Evolutionary conservation across 306 rosid genomes (phyloP), one percentile per base, ranked within the genome.

Genomic region (Mimosa bimucronata): DNA sequence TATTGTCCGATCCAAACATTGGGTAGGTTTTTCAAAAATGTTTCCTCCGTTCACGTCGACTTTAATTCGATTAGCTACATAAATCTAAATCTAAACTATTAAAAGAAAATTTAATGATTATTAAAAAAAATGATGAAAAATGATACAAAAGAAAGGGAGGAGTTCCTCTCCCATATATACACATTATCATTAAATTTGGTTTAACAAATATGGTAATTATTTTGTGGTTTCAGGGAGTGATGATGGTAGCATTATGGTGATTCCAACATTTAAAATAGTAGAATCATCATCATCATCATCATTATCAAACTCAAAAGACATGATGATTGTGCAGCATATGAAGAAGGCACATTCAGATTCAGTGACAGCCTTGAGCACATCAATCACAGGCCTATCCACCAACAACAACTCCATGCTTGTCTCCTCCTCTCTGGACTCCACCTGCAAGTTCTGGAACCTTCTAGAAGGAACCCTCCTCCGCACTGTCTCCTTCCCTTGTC

Each of bases 371-470:
- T 64, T 91, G 3, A 64, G 25, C 64, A 73, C 83, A 41, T 81
- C 87, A 23, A 58, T 42, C 3, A 34, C 38, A 26, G 81, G 88
- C 2, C 50, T 83, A 0, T 80, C 76, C 79, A 34, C 38, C 46
- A 42, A 1, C 46, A 48, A 16, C 55, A 82, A 53, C 78, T 79
- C 87, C 52, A 81, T 83, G 21, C 71, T 91, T 8, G 78, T 88
- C 11, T 91, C 98, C 9, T 89, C 85, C 79, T 90, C 96, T 13
- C 3, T 77, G 19, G 98, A 94, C 55, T 71, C 73, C 55, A 91
- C 92, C 3, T 85, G 90, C 64, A 94, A 92, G 85, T 84, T 88
- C 68, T 92, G 97, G 98, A 77, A 81, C 69, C 80, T 91, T 30
- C 25, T 67, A 30, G 28, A 10, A 5, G 89, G 88, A 19, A 71